Evolutionary conservation across 164 flowering plant genomes (phyloP), one percentile per base, ranked within the genome.

Genomic region (Vitis labrusca): DNA sequence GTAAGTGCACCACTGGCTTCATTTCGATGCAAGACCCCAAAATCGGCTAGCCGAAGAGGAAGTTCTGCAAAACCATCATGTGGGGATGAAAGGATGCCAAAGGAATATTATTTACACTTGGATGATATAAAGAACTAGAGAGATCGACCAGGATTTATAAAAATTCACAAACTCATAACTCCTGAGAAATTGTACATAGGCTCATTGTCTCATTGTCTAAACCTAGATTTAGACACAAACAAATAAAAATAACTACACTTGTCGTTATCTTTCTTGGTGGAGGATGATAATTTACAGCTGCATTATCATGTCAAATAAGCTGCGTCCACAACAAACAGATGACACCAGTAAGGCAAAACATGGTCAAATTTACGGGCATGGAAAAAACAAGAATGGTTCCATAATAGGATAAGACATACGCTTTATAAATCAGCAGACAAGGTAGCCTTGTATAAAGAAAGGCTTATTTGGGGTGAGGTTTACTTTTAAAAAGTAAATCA

Each of bases 1-100:
- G 92, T 89, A 51, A 96, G 94, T 32, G 99, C 99, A 64, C 99
- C 99, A 84, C 99, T 96, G 52, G 97, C 97, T 78, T 96, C 99
- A 88, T 96, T 96, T 14, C 99, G 84, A 73, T 96, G 99, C 86
- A 96, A 75, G 50, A 91, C 98, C 16, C 99, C 99, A 86, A 96
- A 96, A 85, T 96, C 98, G 66, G 99, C 99, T 67, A 93, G 47
- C 9, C 99, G 93, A 64, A 96, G 87, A 27, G 99, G 99, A 76
- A 93, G 88, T 78, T 96, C 98, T 96, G 81, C 73, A 80, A 15
- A 64, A 70, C 0, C 19, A 59, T 17, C 10, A 15, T 9, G 27
- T 17, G 23, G 47, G 10, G 19, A 23, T 27, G 9, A 37, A 66
- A 64, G 10, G 10, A 51, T 48, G 17, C 5, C 19, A 53, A 56